phyloP scores from a whole-genome alignment of 352 stramenopile genomes.

The Globisporangium spiculum region DNA sequence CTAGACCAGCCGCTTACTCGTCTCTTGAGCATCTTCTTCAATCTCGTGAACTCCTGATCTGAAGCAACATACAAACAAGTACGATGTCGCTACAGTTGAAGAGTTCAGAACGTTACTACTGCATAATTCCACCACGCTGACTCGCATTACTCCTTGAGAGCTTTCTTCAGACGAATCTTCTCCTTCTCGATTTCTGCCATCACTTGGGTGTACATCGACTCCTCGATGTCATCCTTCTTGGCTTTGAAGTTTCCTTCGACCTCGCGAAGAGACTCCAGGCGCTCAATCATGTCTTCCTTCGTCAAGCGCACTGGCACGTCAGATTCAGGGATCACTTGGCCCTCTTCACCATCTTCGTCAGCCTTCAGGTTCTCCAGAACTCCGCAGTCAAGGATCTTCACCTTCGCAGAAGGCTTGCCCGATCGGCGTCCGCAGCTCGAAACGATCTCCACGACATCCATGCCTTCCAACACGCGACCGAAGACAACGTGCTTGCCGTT shows the following conservation, averaged over 20 bases:
- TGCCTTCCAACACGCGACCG: conserved; percentile 87
- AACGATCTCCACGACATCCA: conserved; percentile 91
- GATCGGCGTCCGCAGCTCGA: conserved; percentile 75
- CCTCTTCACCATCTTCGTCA: conserved; percentile 15
- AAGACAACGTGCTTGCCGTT: conserved; percentile 98
- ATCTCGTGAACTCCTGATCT: too few species aligned
- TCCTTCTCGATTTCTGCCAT: conserved; percentile 70
- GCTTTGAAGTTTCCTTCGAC: conserved; percentile 54
- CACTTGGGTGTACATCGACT: conserved; percentile 56
- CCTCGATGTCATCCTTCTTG: conserved; percentile 60
- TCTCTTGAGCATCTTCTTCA: too few species aligned
- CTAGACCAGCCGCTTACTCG: too few species aligned
- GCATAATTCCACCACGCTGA: too few species aligned
- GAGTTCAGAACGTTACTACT: neutral
- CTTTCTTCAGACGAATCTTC: conserved; percentile 59
- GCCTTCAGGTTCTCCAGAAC: conserved; percentile 27
- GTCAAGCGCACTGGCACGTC: conserved; percentile 34
- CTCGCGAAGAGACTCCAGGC: conserved; percentile 58
- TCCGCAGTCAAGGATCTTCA: conserved; percentile 92
- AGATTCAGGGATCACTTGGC: conserved; percentile 6
- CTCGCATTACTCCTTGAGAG: conserved; percentile 36
- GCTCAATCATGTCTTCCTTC: conserved; percentile 57
- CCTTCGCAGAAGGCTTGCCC: conserved; percentile 80
- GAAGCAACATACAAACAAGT: neutral
- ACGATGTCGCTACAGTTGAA: neutral